A percentile compares a stretch with the other conserved stretches of the same genome.
phyloP scores from a whole-genome alignment of 1,284 basidiomycete species.

The Jaminaea rosea region DNA sequence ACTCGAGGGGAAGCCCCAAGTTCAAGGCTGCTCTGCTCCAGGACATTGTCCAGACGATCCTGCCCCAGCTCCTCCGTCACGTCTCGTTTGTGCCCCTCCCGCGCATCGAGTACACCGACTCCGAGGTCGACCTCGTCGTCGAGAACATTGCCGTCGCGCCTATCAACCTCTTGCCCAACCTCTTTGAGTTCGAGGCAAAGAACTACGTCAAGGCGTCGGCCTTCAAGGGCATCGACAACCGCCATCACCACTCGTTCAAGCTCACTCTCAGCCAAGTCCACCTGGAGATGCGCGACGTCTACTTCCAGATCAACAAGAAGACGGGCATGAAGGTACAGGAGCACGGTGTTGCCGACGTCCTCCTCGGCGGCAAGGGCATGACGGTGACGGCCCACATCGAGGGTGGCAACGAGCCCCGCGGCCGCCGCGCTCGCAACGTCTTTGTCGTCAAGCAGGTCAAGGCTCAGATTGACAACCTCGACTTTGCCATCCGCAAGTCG shows the following conservation, averaged over 20 bases:
- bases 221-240: constrained; percentile 27
- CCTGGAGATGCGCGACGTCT: constrained; percentile 84
- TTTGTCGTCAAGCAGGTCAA: constrained; percentile 70
- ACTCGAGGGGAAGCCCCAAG: constrained; percentile 52
- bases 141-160: constrained; percentile 86
- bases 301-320: constrained; percentile 58
- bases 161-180: constrained; percentile 55
- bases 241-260: constrained; percentile 37
- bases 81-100: constrained; percentile 72
- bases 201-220: constrained; percentile 67
- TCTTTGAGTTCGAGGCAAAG: constrained; percentile 69
- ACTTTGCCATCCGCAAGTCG: constrained; percentile 78
- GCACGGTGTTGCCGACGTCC: constrained; percentile 81
- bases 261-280: constrained; percentile 64
- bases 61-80: constrained; percentile 65
- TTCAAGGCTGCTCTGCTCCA: constrained; percentile 82
- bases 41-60: constrained; percentile 69
- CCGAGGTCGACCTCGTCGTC: constrained; percentile 59
- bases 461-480: constrained; percentile 73
- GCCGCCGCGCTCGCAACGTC: constrained; percentile 50
- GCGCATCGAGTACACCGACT: constrained; percentile 41
- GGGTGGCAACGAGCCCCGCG: constrained; percentile 53
- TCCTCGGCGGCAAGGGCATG: constrained; percentile 71
- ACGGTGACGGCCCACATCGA: constrained; percentile 54
- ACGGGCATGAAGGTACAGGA: constrained; percentile 70